Evolutionary conservation across 805 yeast genomes (phyloP).

Genomic region (Myxozyma neotropica): DNA sequence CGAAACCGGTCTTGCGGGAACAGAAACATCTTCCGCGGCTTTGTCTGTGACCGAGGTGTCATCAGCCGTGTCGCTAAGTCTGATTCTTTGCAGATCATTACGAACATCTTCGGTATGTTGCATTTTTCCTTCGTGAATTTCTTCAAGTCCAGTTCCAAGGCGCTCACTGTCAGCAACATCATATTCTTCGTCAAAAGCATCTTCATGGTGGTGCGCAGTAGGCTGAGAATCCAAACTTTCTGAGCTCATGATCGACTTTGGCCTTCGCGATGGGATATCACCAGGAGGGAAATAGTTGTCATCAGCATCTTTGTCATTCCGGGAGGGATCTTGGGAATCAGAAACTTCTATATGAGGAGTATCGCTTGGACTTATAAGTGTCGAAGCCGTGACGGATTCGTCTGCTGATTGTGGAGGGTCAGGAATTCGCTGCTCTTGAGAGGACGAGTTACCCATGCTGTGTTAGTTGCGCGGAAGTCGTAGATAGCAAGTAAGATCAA

Average conservation of each 20-base stretch:
- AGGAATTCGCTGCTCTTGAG: slow-evolving; percentile 21
- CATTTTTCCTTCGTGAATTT: neutral
- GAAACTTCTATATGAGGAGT: neutral
- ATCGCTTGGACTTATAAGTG: slow-evolving; percentile 1
- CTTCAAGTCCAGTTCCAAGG: neutral
- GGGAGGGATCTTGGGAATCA: neutral
- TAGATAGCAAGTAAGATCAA: too few species aligned
- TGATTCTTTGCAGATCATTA: slow-evolving; percentile 4
- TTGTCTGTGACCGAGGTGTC: slow-evolving; percentile 15
- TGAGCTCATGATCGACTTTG: slow-evolving; percentile 13
- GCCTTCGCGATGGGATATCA: neutral
- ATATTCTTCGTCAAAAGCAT: slow-evolving; percentile 11
- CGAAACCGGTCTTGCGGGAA: slow-evolving; percentile 39
- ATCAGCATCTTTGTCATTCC: neutral
- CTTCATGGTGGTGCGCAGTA: slow-evolving; percentile 25
- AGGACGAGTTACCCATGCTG: slow-evolving; percentile 33
- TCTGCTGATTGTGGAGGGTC: slow-evolving; percentile 15
- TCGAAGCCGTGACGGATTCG: slow-evolving; percentile 13
- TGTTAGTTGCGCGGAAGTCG: neutral
- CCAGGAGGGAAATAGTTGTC: slow-evolving; percentile 1
- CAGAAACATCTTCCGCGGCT: slow-evolving; percentile 36
- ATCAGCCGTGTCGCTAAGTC: slow-evolving; percentile 17
- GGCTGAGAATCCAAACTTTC: slow-evolving; percentile 28
- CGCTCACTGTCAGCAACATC: slow-evolving; percentile 12
- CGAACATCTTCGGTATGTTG: slow-evolving; percentile 6